These are phyloP conservation scores for Penicillium sp. DNA, from an alignment of 2,329 filamentous ascomycete species.

Conservation along the genomic window DNA sequence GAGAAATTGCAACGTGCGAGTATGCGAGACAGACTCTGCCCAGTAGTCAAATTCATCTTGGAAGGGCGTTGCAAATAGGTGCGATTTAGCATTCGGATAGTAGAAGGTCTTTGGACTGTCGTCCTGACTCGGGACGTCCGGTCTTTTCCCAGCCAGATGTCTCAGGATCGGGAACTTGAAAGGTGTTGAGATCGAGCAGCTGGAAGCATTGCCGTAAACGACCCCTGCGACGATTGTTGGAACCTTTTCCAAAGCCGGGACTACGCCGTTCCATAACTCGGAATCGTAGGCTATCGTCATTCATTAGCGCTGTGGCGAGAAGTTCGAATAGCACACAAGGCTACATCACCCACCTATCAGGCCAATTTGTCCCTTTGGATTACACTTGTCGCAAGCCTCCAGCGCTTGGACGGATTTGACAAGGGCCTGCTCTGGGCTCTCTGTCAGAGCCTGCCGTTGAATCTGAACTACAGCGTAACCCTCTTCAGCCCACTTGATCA, in stretches of 20 bases:
- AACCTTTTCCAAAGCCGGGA: background rate
- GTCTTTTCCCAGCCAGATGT: background rate
- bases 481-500: constrained; percentile 1
- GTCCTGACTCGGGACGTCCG: background rate
- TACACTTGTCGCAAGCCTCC: background rate
- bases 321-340: background rate
- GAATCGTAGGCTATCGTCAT: background rate
- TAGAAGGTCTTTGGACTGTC: background rate
- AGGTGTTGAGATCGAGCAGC: background rate
- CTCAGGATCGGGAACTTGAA: background rate
- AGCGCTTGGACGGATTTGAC: background rate
- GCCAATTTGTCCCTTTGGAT: background rate
- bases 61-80: background rate
- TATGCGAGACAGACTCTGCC: constrained; percentile 56
- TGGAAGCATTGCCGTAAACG: background rate
- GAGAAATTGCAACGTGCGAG: constrained; percentile 57
- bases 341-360: background rate
- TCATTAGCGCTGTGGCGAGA: background rate
- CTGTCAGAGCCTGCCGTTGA: background rate
- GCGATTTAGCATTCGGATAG: background rate
- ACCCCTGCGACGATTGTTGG: background rate
- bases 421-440: background rate
- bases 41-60: constrained; percentile 30
- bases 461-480: background rate
- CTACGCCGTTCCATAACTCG: background rate